These are phyloP conservation scores for Polytrichum formosum DNA, from an alignment of 225 moss, liverwort and hornwort genomes.

Conservation along the genomic window DNA sequence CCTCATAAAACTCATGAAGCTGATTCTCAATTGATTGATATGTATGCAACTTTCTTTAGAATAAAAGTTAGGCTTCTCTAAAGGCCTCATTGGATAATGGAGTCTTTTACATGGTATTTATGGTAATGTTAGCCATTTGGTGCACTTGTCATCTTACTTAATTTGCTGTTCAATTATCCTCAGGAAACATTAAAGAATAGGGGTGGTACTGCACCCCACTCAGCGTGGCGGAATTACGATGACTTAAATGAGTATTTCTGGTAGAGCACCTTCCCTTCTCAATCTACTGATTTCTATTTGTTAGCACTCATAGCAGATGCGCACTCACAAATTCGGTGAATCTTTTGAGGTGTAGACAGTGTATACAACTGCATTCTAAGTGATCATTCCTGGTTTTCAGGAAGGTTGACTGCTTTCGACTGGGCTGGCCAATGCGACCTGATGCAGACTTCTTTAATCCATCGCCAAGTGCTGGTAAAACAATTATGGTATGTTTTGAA, in stretches of 20 bases:
- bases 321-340: background rate
- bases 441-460: constrained; percentile 85
- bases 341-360: background rate
- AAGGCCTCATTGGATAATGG: no score
- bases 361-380: background rate
- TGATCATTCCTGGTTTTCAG: constrained; percentile 26
- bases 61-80: no score
- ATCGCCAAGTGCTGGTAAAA: constrained; percentile 9
- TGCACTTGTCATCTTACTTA: no score
- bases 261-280: constrained; percentile 9
- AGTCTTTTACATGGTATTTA: no score
- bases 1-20: no score
- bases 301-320: no score
- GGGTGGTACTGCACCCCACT: constrained; percentile 79
- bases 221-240: constrained; percentile 98
- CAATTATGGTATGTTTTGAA: background rate
- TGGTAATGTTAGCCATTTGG: no score
- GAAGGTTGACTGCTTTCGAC: constrained; percentile 78
- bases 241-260: constrained; percentile 98
- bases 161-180: no score
- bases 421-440: constrained; percentile 95
- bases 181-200: constrained; percentile 74
- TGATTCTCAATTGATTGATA: no score
- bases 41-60: no score
- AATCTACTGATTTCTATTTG: no score